Percentiles rank a stretch among this genome's conserved stretches.
phyloP scores from a whole-genome alignment of 805 yeast species.

The Hanseniaspora occidentalis region DNA sequence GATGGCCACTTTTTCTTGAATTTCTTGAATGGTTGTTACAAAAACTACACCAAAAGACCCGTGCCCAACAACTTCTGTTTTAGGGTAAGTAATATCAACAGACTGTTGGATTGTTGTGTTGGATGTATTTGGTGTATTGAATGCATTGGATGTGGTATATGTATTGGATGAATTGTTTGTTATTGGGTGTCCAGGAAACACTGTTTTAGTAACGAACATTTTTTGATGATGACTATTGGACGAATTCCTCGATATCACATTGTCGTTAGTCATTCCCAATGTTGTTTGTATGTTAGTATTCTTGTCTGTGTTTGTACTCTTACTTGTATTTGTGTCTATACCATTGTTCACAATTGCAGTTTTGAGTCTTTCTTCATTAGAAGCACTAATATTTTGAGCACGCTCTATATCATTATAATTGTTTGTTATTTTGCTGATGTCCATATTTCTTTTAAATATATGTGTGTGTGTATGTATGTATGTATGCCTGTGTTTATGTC shows the following conservation, averaged over 20 bases:
- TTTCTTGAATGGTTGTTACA: constrained; percentile 65
- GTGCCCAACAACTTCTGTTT: constrained; percentile 87
- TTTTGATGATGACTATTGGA: constrained; percentile 1
- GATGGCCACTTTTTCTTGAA: constrained; percentile 77
- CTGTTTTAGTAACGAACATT: constrained; percentile 8
- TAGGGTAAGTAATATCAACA: constrained; percentile 56
- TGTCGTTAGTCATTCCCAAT: too few species aligned
- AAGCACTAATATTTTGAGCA: neutral
- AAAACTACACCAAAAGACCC: constrained; percentile 99
- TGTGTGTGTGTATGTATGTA: neutral
- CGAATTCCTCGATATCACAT: too few species aligned
- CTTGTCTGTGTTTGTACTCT: neutral
- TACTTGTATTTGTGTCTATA: too few species aligned
- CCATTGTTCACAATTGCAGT: too few species aligned
- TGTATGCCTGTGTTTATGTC: neutral
- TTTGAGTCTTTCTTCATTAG: too few species aligned
- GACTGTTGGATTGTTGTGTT: constrained; percentile 5
- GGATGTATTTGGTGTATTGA: neutral
- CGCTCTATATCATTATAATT: neutral
- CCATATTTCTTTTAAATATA: neutral
- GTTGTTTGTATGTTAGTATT: too few species aligned
- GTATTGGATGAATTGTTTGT: too few species aligned
- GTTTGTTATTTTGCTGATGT: constrained; percentile 1
- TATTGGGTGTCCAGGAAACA: constrained; percentile 6
- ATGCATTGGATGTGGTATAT: too few species aligned